A percentile compares a stretch with the other conserved stretches of the same genome.
Evolutionary conservation across 2,329 filamentous ascomycete species (phyloP).

Genomic region (Plenodomus lindquistii): DNA sequence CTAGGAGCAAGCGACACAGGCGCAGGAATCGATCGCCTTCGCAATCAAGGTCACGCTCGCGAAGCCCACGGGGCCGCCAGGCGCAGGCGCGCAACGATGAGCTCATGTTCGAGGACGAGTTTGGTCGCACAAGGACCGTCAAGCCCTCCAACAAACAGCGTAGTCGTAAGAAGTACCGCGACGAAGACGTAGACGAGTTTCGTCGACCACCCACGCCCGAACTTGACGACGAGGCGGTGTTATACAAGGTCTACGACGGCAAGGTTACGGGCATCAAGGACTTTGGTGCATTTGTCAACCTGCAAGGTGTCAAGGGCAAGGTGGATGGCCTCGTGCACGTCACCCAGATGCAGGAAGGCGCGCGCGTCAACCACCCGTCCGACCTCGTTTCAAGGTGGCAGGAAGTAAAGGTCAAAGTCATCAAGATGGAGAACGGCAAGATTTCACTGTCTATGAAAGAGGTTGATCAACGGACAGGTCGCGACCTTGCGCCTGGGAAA

Average conservation of each 20-base stretch:
- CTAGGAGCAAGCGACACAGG: slow-evolving; percentile 48
- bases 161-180: slow-evolving; percentile 40
- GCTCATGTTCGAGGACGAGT: slow-evolving; percentile 63
- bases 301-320: slow-evolving; percentile 84
- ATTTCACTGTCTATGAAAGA: slow-evolving; percentile 97
- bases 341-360: slow-evolving; percentile 81
- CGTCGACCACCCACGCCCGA: slow-evolving; percentile 70
- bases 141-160: slow-evolving; percentile 49
- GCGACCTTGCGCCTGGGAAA: slow-evolving; percentile 77
- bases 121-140: slow-evolving; percentile 53
- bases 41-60: slow-evolving; percentile 58
- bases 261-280: slow-evolving; percentile 91
- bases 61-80: slow-evolving; percentile 42
- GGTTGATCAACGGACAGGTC: slow-evolving; percentile 86
- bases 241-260: slow-evolving; percentile 89
- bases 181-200: slow-evolving; percentile 62
- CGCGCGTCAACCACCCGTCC: slow-evolving; percentile 87
- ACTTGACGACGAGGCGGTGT: slow-evolving; percentile 76
- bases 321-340: slow-evolving; percentile 94
- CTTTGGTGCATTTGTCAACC: slow-evolving; percentile 92
- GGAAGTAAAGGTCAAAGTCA: slow-evolving; percentile 87
- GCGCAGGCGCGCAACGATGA: slow-evolving; percentile 51
- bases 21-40: slow-evolving; percentile 56
- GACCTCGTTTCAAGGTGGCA: slow-evolving; percentile 83
- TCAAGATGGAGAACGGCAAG: slow-evolving; percentile 78